phyloP scores from a whole-genome alignment of 2,329 filamentous ascomycete species.

The Sclerotinia trifoliorum region DNA sequence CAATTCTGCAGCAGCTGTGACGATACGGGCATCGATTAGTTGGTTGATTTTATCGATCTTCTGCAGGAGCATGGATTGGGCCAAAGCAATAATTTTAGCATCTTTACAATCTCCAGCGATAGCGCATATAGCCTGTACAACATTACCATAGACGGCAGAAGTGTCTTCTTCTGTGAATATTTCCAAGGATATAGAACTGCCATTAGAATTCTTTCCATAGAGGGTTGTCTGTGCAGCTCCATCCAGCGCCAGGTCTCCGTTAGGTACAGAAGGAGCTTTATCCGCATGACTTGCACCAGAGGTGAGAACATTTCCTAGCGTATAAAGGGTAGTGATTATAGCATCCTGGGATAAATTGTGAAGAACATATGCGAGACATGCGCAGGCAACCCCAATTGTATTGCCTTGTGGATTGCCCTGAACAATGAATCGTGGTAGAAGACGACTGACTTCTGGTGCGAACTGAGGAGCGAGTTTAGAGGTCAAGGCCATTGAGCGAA shows the following conservation, averaged over 20 bases:
- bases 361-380: conserved; percentile 78
- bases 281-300: conserved; percentile 56
- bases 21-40: conserved; percentile 79
- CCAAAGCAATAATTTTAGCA: conserved; percentile 87
- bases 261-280: conserved; percentile 44
- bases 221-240: conserved; percentile 47
- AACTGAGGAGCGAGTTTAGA: conserved; percentile 71
- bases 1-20: conserved; percentile 75
- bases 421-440: conserved; percentile 83
- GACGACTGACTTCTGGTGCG: conserved; percentile 72
- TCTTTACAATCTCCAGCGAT: conserved; percentile 80
- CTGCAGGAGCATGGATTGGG: conserved; percentile 94
- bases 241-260: conserved; percentile 54
- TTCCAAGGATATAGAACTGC: conserved; percentile 77
- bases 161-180: conserved; percentile 76
- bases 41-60: conserved; percentile 84
- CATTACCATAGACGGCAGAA: conserved; percentile 73
- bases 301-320: conserved; percentile 91
- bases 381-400: conserved; percentile 75
- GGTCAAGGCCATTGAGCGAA: conserved; percentile 79
- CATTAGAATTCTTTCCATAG: conserved; percentile 60
- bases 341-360: conserved; percentile 85
- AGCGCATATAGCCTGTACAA: conserved; percentile 94
- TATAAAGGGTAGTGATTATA: conserved; percentile 92
- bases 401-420: conserved; percentile 70